Percentiles rank a stretch among this genome's conserved stretches.
These are phyloP conservation scores for Pseudozyma thailandica DNA, from an alignment of 1,284 basidiomycete genomes.

Conservation along the genomic window DNA sequence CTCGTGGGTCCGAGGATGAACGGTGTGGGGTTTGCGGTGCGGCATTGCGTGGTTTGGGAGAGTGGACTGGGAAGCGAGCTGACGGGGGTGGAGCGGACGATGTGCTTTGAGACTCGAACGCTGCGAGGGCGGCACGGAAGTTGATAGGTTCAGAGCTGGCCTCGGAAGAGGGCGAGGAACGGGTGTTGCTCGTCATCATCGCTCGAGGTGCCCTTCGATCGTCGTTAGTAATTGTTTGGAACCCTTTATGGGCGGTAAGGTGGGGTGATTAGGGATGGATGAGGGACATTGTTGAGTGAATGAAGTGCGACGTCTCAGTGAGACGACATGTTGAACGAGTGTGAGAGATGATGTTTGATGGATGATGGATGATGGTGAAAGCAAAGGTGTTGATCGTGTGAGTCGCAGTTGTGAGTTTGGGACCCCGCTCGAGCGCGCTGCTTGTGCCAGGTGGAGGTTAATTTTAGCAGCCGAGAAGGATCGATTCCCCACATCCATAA, in stretches of 20 bases:
- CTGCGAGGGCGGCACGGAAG: slow-evolving; percentile 45
- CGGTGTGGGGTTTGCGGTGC: slow-evolving; percentile 24
- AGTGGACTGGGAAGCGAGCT: slow-evolving; percentile 4
- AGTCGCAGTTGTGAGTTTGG: neutral
- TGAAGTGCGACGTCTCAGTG: neutral
- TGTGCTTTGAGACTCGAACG: slow-evolving; percentile 26
- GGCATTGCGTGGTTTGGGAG: slow-evolving; percentile 12
- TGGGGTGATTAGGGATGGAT: neutral
- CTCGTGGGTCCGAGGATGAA: slow-evolving; percentile 11
- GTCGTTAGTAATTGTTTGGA: neutral
- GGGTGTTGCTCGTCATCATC: slow-evolving; percentile 15
- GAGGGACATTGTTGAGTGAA: neutral
- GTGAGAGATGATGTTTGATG: neutral
- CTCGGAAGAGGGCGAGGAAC: neutral
- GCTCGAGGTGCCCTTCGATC: neutral
- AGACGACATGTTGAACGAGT: neutral
- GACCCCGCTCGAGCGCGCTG: slow-evolving; percentile 1
- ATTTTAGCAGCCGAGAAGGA: slow-evolving; percentile 10
- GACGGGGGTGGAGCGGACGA: neutral
- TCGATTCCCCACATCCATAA: neutral
- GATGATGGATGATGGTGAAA: neutral
- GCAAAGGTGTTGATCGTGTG: neutral
- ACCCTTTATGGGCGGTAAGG: neutral
- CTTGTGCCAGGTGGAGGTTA: slow-evolving; percentile 14
- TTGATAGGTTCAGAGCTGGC: slow-evolving; percentile 36